Percentiles rank a stretch among this genome's conserved stretches.
These are phyloP conservation scores for Rubus parviflorus DNA, from an alignment of 306 rosid species.

Conservation along the genomic window DNA sequence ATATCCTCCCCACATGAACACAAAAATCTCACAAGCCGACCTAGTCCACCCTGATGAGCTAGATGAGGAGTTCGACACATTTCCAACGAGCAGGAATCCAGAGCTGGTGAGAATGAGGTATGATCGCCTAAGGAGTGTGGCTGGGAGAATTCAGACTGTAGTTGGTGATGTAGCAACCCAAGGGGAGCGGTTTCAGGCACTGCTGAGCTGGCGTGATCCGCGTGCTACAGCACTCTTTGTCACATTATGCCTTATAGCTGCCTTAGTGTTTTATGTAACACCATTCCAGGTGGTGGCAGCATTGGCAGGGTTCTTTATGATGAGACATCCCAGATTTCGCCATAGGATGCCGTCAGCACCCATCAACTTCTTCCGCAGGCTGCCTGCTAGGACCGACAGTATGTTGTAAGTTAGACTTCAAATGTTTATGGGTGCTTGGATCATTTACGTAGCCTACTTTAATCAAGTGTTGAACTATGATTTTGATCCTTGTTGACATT, in stretches of 20 bases:
- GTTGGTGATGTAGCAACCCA: slow-evolving; percentile 59
- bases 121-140: slow-evolving; percentile 50
- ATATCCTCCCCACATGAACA: slow-evolving; percentile 59
- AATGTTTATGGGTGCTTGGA: neutral
- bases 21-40: slow-evolving; percentile 48
- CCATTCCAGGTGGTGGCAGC: slow-evolving; percentile 47
- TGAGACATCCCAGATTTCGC: slow-evolving; percentile 54
- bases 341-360: slow-evolving; percentile 48
- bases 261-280: slow-evolving; percentile 41
- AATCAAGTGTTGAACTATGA: slow-evolving; percentile 1
- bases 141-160: slow-evolving; percentile 48
- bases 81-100: slow-evolving; percentile 39
- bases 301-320: slow-evolving; percentile 33
- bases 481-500: slow-evolving; percentile 3
- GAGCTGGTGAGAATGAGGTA: slow-evolving; percentile 53
- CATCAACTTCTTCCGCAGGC: slow-evolving; percentile 52
- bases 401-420: slow-evolving; percentile 31
- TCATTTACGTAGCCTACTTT: neutral
- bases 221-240: slow-evolving; percentile 48
- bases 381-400: slow-evolving; percentile 52
- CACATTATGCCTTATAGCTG: slow-evolving; percentile 39
- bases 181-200: slow-evolving; percentile 48
- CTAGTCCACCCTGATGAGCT: slow-evolving; percentile 49
- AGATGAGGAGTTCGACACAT: slow-evolving; percentile 58
- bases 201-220: slow-evolving; percentile 52